Evolutionary conservation across 148 eudicot species (phyloP).

Genomic region (Silene uniflora): DNA sequence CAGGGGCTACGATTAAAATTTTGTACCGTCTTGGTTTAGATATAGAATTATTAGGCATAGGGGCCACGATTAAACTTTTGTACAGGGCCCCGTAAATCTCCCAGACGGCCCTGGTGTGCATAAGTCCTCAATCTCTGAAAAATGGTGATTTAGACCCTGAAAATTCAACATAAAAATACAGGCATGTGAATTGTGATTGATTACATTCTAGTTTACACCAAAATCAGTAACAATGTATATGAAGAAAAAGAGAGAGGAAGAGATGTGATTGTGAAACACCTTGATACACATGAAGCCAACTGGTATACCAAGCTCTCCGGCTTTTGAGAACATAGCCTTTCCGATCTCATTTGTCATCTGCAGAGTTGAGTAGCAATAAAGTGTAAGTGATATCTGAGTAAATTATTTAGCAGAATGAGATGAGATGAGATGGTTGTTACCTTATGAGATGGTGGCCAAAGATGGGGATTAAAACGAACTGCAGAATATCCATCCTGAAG

Average conservation of each 20-base stretch:
- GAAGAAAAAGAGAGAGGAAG: not conserved
- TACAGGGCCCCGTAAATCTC: too few species aligned
- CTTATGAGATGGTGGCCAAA: constrained; percentile 85
- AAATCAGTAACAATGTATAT: not conserved
- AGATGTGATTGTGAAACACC: constrained; percentile 31
- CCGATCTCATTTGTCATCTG: constrained; percentile 94
- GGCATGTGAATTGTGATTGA: too few species aligned
- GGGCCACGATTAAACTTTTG: too few species aligned
- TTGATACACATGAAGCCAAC: constrained; percentile 96
- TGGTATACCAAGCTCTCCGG: constrained; percentile 86
- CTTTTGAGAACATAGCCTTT: constrained; percentile 68
- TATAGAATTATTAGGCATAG: too few species aligned
- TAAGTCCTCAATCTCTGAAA: constrained; percentile 64
- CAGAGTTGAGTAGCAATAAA: not conserved
- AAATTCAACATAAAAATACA: constrained; percentile 15
- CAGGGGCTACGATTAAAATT: too few species aligned
- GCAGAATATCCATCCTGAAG: constrained; percentile 87
- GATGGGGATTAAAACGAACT: constrained; percentile 89
- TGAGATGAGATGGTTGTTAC: constrained; percentile 26
- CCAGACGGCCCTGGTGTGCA: too few species aligned
- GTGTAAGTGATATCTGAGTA: too few species aligned
- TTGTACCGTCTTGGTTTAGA: too few species aligned
- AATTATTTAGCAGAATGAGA: not conserved
- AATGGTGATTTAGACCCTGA: constrained; percentile 81
- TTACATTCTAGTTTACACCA: too few species aligned